phyloP scores from a whole-genome alignment of 768 basidiomycete genomes.

The Suillus subalutaceus region DNA sequence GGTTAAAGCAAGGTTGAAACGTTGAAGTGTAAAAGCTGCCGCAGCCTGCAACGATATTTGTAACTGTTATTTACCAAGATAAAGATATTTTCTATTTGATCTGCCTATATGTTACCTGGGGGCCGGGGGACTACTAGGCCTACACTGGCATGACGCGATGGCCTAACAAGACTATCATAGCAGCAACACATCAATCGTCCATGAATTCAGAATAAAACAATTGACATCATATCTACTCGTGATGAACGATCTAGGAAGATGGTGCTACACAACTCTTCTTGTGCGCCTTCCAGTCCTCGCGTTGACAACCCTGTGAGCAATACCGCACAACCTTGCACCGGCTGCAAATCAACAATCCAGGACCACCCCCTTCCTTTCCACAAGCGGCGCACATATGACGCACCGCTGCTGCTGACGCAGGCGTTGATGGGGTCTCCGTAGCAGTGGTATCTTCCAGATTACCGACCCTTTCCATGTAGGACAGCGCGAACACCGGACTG shows the following conservation, averaged over 20 bases:
- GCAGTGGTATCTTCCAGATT: not conserved
- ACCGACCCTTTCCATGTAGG: constrained; percentile 48
- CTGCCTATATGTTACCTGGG: too few species aligned
- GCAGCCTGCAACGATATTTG: too few species aligned
- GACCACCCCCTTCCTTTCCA: constrained; percentile 23
- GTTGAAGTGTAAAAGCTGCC: too few species aligned
- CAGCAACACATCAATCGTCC: too few species aligned
- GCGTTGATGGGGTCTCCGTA: not conserved
- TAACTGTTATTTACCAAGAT: too few species aligned
- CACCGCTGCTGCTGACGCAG: not conserved
- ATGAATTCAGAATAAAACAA: too few species aligned
- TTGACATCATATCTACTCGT: not conserved
- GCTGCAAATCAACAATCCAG: constrained; percentile 38
- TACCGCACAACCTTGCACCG: constrained; percentile 44
- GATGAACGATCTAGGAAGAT: not conserved
- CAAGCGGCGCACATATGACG: constrained; percentile 22
- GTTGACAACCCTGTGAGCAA: constrained; percentile 49
- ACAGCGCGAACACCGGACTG: constrained; percentile 54
- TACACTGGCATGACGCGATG: too few species aligned
- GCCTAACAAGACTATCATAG: too few species aligned
- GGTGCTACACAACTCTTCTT: constrained; percentile 36
- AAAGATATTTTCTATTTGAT: too few species aligned
- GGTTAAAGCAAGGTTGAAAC: too few species aligned
- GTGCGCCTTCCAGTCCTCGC: constrained; percentile 49
- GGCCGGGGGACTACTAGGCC: too few species aligned